Percentiles rank a stretch among this genome's conserved stretches.
phyloP scores from a whole-genome alignment of 176 grass and related monocot genomes.

The Eragrostis nindensis region DNA sequence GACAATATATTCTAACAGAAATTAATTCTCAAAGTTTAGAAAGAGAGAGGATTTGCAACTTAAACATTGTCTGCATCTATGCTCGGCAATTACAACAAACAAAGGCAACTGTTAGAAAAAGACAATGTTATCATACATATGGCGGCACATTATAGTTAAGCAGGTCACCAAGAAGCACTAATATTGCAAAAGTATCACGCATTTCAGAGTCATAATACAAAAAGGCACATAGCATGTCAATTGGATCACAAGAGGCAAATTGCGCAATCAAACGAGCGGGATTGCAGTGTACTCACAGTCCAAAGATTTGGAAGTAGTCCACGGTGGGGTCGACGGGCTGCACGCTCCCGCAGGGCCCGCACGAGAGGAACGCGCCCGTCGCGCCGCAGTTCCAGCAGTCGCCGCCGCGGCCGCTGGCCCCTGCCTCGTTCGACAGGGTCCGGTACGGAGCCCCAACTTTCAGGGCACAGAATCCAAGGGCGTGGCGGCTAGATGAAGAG shows the following conservation, averaged over 20 bases:
- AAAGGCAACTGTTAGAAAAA: not conserved
- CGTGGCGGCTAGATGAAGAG: not conserved
- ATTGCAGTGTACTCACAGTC: constrained; percentile 60
- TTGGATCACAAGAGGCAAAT: not conserved
- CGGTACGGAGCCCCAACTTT: constrained; percentile 34
- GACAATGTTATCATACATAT: not conserved
- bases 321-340: constrained; percentile 70
- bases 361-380: constrained; percentile 73
- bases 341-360: constrained; percentile 74
- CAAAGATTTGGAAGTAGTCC: constrained; percentile 90
- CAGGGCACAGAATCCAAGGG: not conserved
- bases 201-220: not conserved
- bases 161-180: not conserved
- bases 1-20: not conserved
- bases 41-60: too few species aligned
- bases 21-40: not conserved
- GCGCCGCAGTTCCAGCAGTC: constrained; percentile 83
- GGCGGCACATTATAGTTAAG: not conserved
- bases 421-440: constrained; percentile 28
- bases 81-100: too few species aligned
- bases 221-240: too few species aligned
- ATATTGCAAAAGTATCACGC: not conserved
- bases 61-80: not conserved
- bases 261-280: not conserved
- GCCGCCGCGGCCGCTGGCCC: not conserved